phyloP scores from a whole-genome alignment of 495 filamentous ascomycete species.

The Aspergillus asperescens region DNA sequence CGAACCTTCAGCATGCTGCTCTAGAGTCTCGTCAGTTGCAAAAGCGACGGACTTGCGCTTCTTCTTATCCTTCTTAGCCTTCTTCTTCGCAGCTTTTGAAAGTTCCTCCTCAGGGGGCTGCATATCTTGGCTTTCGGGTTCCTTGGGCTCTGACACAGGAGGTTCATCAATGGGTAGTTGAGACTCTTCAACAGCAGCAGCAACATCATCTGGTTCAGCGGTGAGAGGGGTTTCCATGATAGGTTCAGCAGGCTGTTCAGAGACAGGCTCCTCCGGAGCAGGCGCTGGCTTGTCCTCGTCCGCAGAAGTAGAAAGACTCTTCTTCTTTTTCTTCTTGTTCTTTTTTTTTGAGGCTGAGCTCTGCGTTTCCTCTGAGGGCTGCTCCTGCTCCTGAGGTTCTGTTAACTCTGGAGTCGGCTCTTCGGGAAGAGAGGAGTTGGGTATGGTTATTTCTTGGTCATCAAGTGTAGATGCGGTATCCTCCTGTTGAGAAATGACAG shows the following conservation, averaged over 20 bases:
- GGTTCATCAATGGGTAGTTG: slow-evolving; percentile 1
- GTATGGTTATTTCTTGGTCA: background rate
- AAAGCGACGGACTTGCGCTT: slow-evolving; percentile 29
- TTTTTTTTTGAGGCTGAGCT: slow-evolving; percentile 32
- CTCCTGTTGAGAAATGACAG: slow-evolving; percentile 25
- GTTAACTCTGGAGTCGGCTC: background rate
- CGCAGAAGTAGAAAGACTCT: slow-evolving; percentile 19
- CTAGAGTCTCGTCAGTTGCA: slow-evolving; percentile 13
- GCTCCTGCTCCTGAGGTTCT: background rate
- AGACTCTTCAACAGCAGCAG: background rate
- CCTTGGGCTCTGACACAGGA: slow-evolving; percentile 1
- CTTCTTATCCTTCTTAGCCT: slow-evolving; percentile 41
- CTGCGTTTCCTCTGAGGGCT: slow-evolving; percentile 12
- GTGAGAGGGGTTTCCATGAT: background rate
- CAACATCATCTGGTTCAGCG: slow-evolving; percentile 6
- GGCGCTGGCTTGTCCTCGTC: background rate
- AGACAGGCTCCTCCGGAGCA: background rate
- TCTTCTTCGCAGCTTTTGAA: slow-evolving; percentile 34
- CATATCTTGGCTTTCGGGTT: slow-evolving; percentile 1
- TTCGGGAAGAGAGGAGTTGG: background rate
- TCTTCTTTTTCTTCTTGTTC: slow-evolving; percentile 37
- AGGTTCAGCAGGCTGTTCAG: slow-evolving; percentile 3
- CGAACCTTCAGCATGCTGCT: slow-evolving; percentile 3
- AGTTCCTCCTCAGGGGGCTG: slow-evolving; percentile 11
- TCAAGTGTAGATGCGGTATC: background rate